phyloP scores from a whole-genome alignment of 768 basidiomycete species.

The Hygrocybe punicea region DNA sequence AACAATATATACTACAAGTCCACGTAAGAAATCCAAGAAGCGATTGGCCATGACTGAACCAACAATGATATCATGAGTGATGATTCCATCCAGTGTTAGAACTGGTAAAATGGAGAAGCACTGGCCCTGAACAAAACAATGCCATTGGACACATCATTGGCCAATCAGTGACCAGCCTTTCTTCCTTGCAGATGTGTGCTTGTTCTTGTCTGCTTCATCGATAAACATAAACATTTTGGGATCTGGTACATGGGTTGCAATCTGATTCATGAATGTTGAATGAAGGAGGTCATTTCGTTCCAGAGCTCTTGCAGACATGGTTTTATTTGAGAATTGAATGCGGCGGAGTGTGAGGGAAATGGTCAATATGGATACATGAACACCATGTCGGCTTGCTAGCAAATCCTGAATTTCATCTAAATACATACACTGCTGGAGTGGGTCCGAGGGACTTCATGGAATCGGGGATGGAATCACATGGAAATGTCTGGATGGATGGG shows the following conservation, averaged over 20 bases:
- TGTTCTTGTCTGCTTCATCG: conserved; percentile 29
- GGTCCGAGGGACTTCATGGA: no score
- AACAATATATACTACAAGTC: conserved; percentile 22
- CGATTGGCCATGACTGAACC: conserved; percentile 33
- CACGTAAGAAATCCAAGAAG: conserved; percentile 31
- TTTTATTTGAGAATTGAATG: conserved; percentile 1
- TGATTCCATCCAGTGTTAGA: conserved; percentile 27
- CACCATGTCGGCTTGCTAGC: neutral
- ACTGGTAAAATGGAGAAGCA: conserved; percentile 30
- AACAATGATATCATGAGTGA: conserved; percentile 34
- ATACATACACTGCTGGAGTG: conserved; percentile 11
- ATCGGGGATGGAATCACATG: no score
- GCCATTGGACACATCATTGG: conserved; percentile 19
- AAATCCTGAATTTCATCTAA: conserved; percentile 4
- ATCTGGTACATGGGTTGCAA: neutral
- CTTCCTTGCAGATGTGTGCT: conserved; percentile 18
- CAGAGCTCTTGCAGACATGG: neutral
- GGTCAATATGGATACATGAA: neutral
- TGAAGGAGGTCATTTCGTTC: conserved; percentile 4
- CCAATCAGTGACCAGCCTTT: conserved; percentile 19
- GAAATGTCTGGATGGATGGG: no score
- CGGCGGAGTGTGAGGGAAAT: neutral
- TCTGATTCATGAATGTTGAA: conserved; percentile 5
- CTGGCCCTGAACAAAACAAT: conserved; percentile 24
- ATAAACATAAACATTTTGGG: conserved; percentile 16